These are phyloP conservation scores for Crataegus laevigata DNA, from an alignment of 306 rosid species.

Conservation along the genomic window DNA sequence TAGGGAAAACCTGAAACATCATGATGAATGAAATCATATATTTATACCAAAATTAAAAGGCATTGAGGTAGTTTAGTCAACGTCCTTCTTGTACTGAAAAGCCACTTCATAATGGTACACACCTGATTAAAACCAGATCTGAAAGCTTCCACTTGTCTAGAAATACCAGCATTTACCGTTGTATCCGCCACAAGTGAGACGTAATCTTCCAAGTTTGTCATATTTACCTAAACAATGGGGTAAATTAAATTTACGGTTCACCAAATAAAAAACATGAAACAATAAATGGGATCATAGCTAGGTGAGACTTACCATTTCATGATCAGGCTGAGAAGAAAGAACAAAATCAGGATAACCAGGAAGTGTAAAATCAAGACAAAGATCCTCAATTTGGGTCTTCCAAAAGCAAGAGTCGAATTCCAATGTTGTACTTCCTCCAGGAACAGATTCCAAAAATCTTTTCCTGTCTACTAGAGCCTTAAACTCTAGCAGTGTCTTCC, in stretches of 20 bases:
- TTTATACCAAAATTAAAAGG: neutral
- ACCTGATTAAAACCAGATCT: slow-evolving; percentile 93
- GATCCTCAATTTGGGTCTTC: slow-evolving; percentile 72
- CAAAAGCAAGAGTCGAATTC: slow-evolving; percentile 41
- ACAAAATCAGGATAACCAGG: slow-evolving; percentile 84
- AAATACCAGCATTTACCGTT: slow-evolving; percentile 68
- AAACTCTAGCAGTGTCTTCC: slow-evolving; percentile 71
- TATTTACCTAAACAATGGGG: slow-evolving; percentile 51
- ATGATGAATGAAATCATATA: neutral
- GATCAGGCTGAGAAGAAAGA: slow-evolving; percentile 49
- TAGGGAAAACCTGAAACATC: slow-evolving; percentile 64
- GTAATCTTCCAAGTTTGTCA: slow-evolving; percentile 67
- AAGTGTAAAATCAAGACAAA: slow-evolving; percentile 86
- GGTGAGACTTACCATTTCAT: slow-evolving; percentile 42
- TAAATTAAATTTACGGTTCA: neutral
- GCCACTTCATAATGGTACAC: neutral
- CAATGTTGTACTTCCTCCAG: slow-evolving; percentile 29
- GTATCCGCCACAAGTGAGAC: slow-evolving; percentile 64
- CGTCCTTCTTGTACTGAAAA: slow-evolving; percentile 8
- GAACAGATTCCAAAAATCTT: slow-evolving; percentile 33
- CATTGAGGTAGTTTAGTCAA: neutral
- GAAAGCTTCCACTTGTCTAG: slow-evolving; percentile 88
- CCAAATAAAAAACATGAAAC: slow-evolving; percentile 8
- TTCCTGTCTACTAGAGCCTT: slow-evolving; percentile 64
- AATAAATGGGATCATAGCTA: slow-evolving; percentile 8